phyloP scores from a whole-genome alignment of 1,139 yeast species.

The Scheffersomyces cryptocercus region DNA sequence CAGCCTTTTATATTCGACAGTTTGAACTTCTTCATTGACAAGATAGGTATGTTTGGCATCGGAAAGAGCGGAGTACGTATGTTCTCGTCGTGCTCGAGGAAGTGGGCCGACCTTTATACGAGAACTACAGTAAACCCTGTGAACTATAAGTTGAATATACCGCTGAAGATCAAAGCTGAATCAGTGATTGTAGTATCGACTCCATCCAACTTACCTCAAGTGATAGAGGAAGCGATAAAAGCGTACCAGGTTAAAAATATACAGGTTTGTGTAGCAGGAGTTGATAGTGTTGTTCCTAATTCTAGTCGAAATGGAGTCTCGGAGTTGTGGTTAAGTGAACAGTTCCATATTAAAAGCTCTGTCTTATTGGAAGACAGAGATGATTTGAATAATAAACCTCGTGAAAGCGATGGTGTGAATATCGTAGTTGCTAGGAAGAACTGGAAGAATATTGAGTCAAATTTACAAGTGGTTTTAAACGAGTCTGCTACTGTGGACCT shows the following conservation, averaged over 20 bases:
- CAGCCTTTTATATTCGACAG: no score
- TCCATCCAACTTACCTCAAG: conserved; percentile 38
- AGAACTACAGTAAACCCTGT: conserved; percentile 12
- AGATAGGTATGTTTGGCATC: no score
- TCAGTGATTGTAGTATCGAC: conserved; percentile 36
- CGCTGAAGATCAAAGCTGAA: conserved; percentile 8
- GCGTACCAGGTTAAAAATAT: conserved; percentile 28
- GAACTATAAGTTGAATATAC: conserved; percentile 6
- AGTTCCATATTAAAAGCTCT: conserved; percentile 23
- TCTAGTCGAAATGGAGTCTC: conserved; percentile 45
- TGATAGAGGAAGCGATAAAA: conserved; percentile 33
- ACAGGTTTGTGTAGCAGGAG: conserved; percentile 51
- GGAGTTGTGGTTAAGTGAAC: conserved; percentile 47
- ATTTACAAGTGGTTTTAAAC: conserved; percentile 22
- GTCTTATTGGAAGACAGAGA: conserved; percentile 24
- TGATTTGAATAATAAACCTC: conserved; percentile 21
- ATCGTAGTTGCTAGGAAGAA: conserved; percentile 35
- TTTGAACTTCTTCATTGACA: no score
- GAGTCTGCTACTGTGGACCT: conserved; percentile 19
- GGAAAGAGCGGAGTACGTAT: neutral
- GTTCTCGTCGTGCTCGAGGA: conserved; percentile 3
- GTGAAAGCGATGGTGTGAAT: conserved; percentile 36
- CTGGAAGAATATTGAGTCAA: conserved; percentile 38
- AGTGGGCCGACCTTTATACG: conserved; percentile 1
- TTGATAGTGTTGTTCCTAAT: conserved; percentile 44